Percentiles rank a stretch among this genome's conserved stretches.
phyloP scores from a whole-genome alignment of 768 basidiomycete genomes.

The Tylopilus rubrobrunneus region DNA sequence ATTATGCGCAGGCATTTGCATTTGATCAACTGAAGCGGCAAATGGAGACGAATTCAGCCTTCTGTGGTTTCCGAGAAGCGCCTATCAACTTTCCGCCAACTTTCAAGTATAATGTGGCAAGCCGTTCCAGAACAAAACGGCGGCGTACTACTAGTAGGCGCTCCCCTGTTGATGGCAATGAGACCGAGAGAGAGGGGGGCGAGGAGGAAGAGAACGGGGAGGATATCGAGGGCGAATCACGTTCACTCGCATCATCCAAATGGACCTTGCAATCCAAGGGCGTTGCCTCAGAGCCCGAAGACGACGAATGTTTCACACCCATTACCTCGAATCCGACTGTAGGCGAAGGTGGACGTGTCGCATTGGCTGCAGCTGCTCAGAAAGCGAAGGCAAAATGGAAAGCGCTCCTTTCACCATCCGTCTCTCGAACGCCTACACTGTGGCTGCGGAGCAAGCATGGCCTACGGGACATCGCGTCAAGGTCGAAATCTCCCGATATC shows the following conservation, averaged over 20 bases:
- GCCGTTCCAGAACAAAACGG: conserved; percentile 43
- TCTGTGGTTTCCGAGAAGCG: conserved; percentile 78
- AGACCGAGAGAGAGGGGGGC: conserved; percentile 37
- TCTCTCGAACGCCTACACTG: conserved; percentile 29
- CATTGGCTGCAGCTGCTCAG: conserved; percentile 40
- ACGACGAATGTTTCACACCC: conserved; percentile 39
- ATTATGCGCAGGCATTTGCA: conserved; percentile 79
- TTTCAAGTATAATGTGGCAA: conserved; percentile 86
- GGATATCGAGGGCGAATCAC: conserved; percentile 44
- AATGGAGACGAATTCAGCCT: conserved; percentile 67
- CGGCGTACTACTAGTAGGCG: conserved; percentile 36
- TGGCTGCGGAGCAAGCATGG: conserved; percentile 30
- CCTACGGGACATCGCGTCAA: conserved; percentile 3
- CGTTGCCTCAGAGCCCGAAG: conserved; percentile 33
- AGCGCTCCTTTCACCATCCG: conserved; percentile 38
- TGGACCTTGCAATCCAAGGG: conserved; percentile 43
- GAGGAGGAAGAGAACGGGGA: conserved; percentile 37
- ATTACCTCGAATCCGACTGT: conserved; percentile 21
- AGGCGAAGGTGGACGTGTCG: conserved; percentile 35
- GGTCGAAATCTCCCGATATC: conserved; percentile 24
- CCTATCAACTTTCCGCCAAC: conserved; percentile 86
- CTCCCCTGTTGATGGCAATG: conserved; percentile 36
- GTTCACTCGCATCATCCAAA: conserved; percentile 52
- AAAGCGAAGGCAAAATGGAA: conserved; percentile 58
- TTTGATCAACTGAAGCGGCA: conserved; percentile 84